These are phyloP conservation scores for Kalanchoe fedtschenkoi DNA, from an alignment of 164 flowering plant genomes.

Conservation along the genomic window DNA sequence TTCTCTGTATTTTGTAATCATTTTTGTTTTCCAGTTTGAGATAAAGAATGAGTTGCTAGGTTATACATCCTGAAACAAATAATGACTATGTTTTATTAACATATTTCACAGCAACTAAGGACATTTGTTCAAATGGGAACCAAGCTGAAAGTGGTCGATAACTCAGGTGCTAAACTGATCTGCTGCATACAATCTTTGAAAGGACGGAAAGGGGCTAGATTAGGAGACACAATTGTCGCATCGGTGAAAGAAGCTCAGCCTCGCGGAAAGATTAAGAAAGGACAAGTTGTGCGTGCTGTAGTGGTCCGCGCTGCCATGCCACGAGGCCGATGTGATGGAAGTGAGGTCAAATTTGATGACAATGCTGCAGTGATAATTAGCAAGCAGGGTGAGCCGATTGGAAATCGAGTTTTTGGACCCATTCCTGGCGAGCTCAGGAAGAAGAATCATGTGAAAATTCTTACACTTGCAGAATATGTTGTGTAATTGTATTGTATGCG, in stretches of 20 bases:
- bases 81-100: not conserved
- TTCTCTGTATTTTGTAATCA: not conserved
- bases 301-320: conserved; percentile 96
- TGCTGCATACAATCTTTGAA: conserved; percentile 80
- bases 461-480: conserved; percentile 61
- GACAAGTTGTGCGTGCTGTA: conserved; percentile 67
- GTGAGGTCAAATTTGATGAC: conserved; percentile 82
- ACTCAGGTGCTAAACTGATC: conserved; percentile 74
- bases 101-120: conserved; percentile 43
- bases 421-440: conserved; percentile 81
- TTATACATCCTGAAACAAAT: not conserved
- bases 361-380: conserved; percentile 82
- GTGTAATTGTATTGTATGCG: too few species aligned
- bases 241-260: conserved; percentile 88
- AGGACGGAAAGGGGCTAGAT: conserved; percentile 75
- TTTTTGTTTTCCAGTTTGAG: not conserved
- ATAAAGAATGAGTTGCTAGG: not conserved
- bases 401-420: conserved; percentile 83
- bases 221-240: conserved; percentile 80
- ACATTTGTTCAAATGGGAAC: conserved; percentile 93
- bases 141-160: conserved; percentile 81
- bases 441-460: conserved; percentile 82
- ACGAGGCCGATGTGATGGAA: conserved; percentile 73
- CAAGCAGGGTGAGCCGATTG: conserved; percentile 83
- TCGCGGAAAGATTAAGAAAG: conserved; percentile 83